phyloP scores from a whole-genome alignment of 1,284 basidiomycete genomes.

The Neolentinus lepideus region DNA sequence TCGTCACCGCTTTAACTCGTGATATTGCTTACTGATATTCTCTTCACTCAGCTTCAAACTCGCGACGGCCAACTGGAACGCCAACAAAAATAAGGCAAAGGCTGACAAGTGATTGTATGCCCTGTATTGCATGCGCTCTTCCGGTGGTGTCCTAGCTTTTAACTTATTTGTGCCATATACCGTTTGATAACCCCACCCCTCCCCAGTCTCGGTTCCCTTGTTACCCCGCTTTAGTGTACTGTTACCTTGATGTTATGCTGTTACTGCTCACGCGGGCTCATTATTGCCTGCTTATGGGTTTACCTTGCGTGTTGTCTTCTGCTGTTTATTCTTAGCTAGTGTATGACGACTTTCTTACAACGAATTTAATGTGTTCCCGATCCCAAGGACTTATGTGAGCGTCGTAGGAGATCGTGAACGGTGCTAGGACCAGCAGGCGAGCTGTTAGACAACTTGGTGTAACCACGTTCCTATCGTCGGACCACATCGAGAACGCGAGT shows the following conservation, averaged over 20 bases:
- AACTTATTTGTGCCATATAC: conserved; percentile 6
- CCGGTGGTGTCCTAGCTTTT: neutral
- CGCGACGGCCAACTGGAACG: conserved; percentile 73
- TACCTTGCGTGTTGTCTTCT: neutral
- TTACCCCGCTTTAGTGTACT: neutral
- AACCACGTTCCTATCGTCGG: neutral
- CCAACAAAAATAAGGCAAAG: conserved; percentile 60
- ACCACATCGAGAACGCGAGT: neutral
- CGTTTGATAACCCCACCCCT: neutral
- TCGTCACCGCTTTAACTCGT: conserved; percentile 3
- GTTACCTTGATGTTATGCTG: neutral
- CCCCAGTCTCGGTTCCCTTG: neutral
- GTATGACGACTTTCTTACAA: neutral
- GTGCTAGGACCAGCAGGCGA: too few relatives aligned
- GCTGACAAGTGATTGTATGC: conserved; percentile 11
- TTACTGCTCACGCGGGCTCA: neutral
- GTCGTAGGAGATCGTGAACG: neutral
- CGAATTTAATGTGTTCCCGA: neutral
- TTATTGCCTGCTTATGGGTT: neutral
- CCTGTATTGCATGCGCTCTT: conserved; percentile 5
- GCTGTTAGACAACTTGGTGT: neutral
- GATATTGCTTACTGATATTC: conserved; percentile 7
- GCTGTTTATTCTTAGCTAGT: neutral
- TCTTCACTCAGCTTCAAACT: conserved; percentile 52
- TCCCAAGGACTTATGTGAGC: neutral